Evolutionary conservation across 2,329 filamentous ascomycete genomes (phyloP), one percentile per base, ranked within the genome.

Genomic region (Stromatinia cepivora): DNA sequence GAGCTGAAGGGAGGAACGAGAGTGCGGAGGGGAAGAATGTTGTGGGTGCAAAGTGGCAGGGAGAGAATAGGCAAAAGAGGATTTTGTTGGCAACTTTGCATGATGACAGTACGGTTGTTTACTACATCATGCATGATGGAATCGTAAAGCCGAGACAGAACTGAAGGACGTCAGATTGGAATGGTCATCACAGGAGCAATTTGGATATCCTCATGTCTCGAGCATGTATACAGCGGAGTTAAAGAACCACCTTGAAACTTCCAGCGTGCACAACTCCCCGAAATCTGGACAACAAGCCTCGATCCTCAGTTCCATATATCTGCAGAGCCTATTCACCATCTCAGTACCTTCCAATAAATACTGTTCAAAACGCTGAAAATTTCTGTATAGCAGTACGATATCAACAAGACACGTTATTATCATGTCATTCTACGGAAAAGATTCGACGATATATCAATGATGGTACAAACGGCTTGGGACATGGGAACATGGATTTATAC

Each of bases 101-200:
- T 77, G 88, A 91, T 75, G 92, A 95, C 80, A 94, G 92, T 73
- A 94, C 92, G 0, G 85, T 95, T 25, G 90, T 92, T 53, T 95
- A 94, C 80, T 95, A 95, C 77, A 85, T 94, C 72, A 87, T 94
- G 78, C 92, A 94, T 76, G 91, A 94, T 79, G 92, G 92, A n/a
- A 88, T 94, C 72, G 91, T 94, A 66, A 95, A 94, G 82, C 92
- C 92, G 34, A 84, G 92, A 69, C 92, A 94, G 79, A 95, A 95
- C 78, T 94, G 81, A 85, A 25, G 28, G 50, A 13, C 22, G 17
- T 8, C 20, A 22, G 25, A 13, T 17, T 65, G 17, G 48, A 65
- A 42, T 39, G n/a, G 2, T 9, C 22, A 48, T 5, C 45, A 20
- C 31, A 28, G 11, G 39, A 61, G 45, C 50, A n/a, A 67, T 39